phyloP scores from a whole-genome alignment of 2,329 filamentous ascomycete genomes.

The Sclerotinia borealis region DNA sequence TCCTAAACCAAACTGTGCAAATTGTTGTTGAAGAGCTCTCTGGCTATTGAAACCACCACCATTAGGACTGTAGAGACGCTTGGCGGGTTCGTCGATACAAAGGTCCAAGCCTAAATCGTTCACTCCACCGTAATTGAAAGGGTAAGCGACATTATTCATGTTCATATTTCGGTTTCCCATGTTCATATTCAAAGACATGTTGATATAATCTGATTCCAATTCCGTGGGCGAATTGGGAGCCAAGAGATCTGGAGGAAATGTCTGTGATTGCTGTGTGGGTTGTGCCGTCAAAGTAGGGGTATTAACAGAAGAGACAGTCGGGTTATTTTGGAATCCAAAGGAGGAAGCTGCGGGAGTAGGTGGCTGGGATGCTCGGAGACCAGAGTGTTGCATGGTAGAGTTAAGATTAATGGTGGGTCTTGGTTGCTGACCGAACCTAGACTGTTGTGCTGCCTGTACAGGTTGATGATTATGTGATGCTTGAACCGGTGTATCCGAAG shows the following conservation, averaged over 20 bases:
- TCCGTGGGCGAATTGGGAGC: slow-evolving; percentile 65
- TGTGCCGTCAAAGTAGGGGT: slow-evolving; percentile 84
- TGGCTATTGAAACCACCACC: slow-evolving; percentile 58
- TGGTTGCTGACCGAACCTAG: slow-evolving; percentile 57
- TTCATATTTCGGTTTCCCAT: slow-evolving; percentile 54
- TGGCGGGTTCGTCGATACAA: slow-evolving; percentile 88
- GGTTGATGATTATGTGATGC: slow-evolving; percentile 43
- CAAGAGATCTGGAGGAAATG: slow-evolving; percentile 51
- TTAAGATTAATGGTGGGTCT: slow-evolving; percentile 74
- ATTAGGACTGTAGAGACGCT: slow-evolving; percentile 83
- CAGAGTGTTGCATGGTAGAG: slow-evolving; percentile 62
- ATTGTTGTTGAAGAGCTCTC: slow-evolving; percentile 59
- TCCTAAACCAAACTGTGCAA: slow-evolving; percentile 68
- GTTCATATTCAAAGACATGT: slow-evolving; percentile 48
- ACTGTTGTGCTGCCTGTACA: slow-evolving; percentile 62
- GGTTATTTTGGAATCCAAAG: slow-evolving; percentile 83
- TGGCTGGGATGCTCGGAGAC: slow-evolving; percentile 77
- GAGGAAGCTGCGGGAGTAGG: slow-evolving; percentile 73
- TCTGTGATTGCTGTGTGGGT: slow-evolving; percentile 47
- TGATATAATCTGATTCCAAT: slow-evolving; percentile 67
- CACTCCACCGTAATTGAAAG: slow-evolving; percentile 30
- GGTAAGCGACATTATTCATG: slow-evolving; percentile 37
- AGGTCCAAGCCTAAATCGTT: slow-evolving; percentile 52
- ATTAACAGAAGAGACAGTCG: slow-evolving; percentile 94
- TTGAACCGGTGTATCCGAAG: slow-evolving; percentile 41